Evolutionary conservation across 805 yeast species (phyloP).

Genomic region (Starmera dryadoides): DNA sequence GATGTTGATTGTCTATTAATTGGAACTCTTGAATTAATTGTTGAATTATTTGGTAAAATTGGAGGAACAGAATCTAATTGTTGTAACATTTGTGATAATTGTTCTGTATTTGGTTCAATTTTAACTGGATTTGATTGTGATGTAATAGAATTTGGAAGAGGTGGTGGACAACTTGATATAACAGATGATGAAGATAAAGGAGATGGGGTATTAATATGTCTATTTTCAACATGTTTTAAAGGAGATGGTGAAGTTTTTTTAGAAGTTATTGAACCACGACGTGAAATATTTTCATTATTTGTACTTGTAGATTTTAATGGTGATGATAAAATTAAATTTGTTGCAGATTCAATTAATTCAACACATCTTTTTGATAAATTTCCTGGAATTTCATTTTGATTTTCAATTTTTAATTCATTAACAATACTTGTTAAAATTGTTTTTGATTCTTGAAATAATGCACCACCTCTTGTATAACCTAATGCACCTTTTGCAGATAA

Average conservation of each 20-base stretch:
- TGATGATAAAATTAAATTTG: slow-evolving; percentile 53
- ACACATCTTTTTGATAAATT: slow-evolving; percentile 51
- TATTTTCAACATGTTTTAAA: background rate
- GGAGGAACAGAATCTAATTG: slow-evolving; percentile 20
- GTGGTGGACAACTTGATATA: background rate
- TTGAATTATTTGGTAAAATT: slow-evolving; percentile 9
- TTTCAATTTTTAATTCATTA: slow-evolving; percentile 42
- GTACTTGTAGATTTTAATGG: slow-evolving; percentile 24
- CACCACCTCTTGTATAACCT: slow-evolving; percentile 80
- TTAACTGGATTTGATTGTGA: background rate
- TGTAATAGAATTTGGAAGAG: background rate
- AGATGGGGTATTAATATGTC: background rate
- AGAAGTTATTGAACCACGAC: background rate
- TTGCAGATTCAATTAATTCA: slow-evolving; percentile 48
- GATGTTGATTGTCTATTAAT: slow-evolving; percentile 1
- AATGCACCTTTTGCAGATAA: slow-evolving; percentile 69
- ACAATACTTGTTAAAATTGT: slow-evolving; percentile 44
- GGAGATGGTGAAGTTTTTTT: background rate
- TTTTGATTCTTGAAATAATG: slow-evolving; percentile 65
- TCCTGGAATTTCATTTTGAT: slow-evolving; percentile 50
- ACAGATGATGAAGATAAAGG: background rate
- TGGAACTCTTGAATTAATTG: slow-evolving; percentile 8
- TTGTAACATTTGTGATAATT: slow-evolving; percentile 19
- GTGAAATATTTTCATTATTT: background rate
- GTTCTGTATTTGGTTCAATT: background rate